phyloP scores from a whole-genome alignment of 208 protist genomes.

The Trichomonas gallinae region DNA sequence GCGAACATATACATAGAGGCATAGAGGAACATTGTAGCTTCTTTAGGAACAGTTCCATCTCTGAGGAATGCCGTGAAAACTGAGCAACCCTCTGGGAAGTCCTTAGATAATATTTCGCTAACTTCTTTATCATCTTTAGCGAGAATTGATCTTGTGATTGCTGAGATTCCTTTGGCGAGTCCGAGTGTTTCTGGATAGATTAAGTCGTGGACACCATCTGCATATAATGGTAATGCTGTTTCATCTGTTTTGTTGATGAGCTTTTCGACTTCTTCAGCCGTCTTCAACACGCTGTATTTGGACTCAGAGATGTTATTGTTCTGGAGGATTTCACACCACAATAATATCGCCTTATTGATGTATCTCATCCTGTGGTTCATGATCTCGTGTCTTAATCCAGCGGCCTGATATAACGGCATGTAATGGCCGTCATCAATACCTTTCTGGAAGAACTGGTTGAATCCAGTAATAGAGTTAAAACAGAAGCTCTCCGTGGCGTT shows the following conservation, averaged over 20 bases:
- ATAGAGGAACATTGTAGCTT: background rate
- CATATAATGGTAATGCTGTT: background rate
- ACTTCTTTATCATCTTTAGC: background rate
- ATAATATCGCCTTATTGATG: background rate
- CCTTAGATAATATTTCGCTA: background rate
- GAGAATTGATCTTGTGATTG: background rate
- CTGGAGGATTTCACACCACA: background rate
- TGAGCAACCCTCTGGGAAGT: background rate
- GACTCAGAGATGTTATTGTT: background rate
- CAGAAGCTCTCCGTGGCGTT: background rate
- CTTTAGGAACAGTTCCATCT: background rate
- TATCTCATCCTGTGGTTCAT: background rate
- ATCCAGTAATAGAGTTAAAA: background rate
- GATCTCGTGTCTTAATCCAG: background rate
- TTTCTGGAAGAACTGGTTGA: background rate
- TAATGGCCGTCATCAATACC: background rate
- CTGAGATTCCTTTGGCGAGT: background rate
- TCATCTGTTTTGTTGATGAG: background rate
- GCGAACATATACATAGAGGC: background rate
- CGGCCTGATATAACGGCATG: background rate
- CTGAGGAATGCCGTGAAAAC: background rate
- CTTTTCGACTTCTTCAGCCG: background rate
- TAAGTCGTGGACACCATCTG: background rate
- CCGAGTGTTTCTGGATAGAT: background rate
- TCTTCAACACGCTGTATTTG: background rate